phyloP scores from a whole-genome alignment of 176 grass and related monocot species.

The Alopecurus myosuroides region DNA sequence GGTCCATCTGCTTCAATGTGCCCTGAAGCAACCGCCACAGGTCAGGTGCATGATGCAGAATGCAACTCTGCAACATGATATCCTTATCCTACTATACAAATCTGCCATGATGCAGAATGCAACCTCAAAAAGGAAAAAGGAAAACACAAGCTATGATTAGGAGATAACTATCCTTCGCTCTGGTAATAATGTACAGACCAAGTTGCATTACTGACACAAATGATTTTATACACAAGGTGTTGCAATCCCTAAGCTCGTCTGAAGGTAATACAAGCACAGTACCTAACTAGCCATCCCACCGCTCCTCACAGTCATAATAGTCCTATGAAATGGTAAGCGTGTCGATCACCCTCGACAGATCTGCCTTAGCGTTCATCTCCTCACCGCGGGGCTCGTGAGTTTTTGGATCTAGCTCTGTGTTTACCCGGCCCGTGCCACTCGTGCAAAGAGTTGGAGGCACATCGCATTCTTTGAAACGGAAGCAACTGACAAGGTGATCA shows the following conservation, averaged over 20 bases:
- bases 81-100: neutral
- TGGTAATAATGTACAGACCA: constrained; percentile 31
- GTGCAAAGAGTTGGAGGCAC: constrained; percentile 1
- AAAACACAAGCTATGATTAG: neutral
- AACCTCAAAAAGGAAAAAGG: neutral
- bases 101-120: neutral
- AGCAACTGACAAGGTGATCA: constrained; percentile 84
- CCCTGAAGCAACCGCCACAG: constrained; percentile 20
- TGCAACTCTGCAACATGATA: constrained; percentile 3
- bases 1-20: constrained; percentile 35
- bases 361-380: neutral
- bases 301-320: neutral
- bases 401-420: constrained; percentile 9
- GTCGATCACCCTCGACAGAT: constrained; percentile 26
- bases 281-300: neutral
- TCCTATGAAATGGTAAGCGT: constrained; percentile 48
- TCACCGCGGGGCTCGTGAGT: neutral
- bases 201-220: constrained; percentile 29
- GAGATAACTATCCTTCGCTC: neutral
- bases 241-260: neutral
- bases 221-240: constrained; percentile 42
- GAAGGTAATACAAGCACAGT: constrained; percentile 3
- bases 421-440: neutral
- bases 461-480: constrained; percentile 64
- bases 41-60: neutral